These are phyloP conservation scores for Phialemoniopsis sp. DNA, from an alignment of 2,329 filamentous ascomycete genomes.

Conservation along the genomic window DNA sequence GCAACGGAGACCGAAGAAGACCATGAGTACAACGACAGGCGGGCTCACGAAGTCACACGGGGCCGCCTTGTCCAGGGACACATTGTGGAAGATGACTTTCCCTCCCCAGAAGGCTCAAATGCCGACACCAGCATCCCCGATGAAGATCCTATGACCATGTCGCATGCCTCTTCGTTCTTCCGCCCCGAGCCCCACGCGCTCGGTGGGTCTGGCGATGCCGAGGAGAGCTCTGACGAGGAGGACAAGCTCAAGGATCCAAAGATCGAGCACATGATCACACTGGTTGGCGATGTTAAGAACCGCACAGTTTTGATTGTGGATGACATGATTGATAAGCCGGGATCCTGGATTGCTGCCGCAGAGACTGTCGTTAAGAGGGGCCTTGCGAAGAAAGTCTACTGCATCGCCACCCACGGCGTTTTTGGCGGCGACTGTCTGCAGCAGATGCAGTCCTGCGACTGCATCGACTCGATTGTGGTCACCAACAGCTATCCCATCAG, in stretches of 20 bases:
- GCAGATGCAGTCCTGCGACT: slow-evolving; percentile 87
- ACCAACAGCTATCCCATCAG: slow-evolving; percentile 96
- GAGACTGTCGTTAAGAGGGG: slow-evolving; percentile 95
- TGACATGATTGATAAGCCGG: slow-evolving; percentile 98
- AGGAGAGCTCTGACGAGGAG: slow-evolving; percentile 83
- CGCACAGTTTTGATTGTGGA: slow-evolving; percentile 92
- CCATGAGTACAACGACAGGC: slow-evolving; percentile 68
- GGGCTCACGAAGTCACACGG: slow-evolving; percentile 84
- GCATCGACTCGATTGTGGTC: slow-evolving; percentile 90
- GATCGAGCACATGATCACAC: slow-evolving; percentile 89
- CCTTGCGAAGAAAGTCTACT: slow-evolving; percentile 89
- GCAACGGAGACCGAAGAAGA: slow-evolving; percentile 34
- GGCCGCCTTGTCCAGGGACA: slow-evolving; percentile 90
- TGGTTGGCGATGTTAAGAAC: slow-evolving; percentile 91
- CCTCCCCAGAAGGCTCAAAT: slow-evolving; percentile 69
- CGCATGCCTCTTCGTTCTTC: slow-evolving; percentile 76
- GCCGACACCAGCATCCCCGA: slow-evolving; percentile 61
- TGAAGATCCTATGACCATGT: slow-evolving; percentile 80
- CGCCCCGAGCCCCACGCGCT: slow-evolving; percentile 66
- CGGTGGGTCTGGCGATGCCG: slow-evolving; percentile 80
- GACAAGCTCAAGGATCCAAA: slow-evolving; percentile 77
- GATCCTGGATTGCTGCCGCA: slow-evolving; percentile 94
- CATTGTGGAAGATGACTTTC: slow-evolving; percentile 90
- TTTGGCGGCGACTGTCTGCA: slow-evolving; percentile 88
- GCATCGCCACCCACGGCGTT: slow-evolving; percentile 93